phyloP scores from a whole-genome alignment of 2,329 filamentous ascomycete species.

The Neoascochyta sp. region DNA sequence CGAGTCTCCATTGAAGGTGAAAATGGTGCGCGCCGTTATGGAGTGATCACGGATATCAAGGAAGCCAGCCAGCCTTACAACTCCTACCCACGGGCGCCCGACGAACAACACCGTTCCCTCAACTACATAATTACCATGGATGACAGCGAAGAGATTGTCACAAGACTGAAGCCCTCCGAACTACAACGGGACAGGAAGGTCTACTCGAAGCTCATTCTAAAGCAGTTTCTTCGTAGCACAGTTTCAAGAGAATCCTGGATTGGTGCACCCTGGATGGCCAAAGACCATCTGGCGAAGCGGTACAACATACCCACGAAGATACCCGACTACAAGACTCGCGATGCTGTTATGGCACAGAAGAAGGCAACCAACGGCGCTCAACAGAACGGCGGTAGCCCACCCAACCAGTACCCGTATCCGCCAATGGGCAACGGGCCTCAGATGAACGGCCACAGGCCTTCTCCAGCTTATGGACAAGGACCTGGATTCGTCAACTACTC shows the following conservation, averaged over 20 bases:
- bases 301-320: slow-evolving; percentile 88
- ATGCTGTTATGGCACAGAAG: slow-evolving; percentile 44
- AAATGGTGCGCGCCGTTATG: slow-evolving; percentile 20
- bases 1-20: slow-evolving; percentile 35
- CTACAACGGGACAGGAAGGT: slow-evolving; percentile 83
- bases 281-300: slow-evolving; percentile 73
- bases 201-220: slow-evolving; percentile 91
- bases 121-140: slow-evolving; percentile 35
- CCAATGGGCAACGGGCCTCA: slow-evolving; percentile 18
- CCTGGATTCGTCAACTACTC: slow-evolving; percentile 50
- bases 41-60: slow-evolving; percentile 29
- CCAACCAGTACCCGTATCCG: slow-evolving; percentile 14
- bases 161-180: slow-evolving; percentile 48
- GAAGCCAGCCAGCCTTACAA: slow-evolving; percentile 28
- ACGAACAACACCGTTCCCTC: slow-evolving; percentile 30
- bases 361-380: slow-evolving; percentile 65
- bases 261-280: slow-evolving; percentile 95
- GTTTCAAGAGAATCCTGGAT: slow-evolving; percentile 90
- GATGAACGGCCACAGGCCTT: slow-evolving; percentile 17
- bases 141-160: slow-evolving; percentile 47
- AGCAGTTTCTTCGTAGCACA: slow-evolving; percentile 92
- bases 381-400: slow-evolving; percentile 34
- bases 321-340: slow-evolving; percentile 49
- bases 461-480: slow-evolving; percentile 14
- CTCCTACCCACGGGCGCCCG: slow-evolving; percentile 23